A percentile compares a stretch with the other conserved stretches of the same genome.
Evolutionary conservation across 768 basidiomycete genomes (phyloP).

Genomic region (Leccinum rimulosum): DNA sequence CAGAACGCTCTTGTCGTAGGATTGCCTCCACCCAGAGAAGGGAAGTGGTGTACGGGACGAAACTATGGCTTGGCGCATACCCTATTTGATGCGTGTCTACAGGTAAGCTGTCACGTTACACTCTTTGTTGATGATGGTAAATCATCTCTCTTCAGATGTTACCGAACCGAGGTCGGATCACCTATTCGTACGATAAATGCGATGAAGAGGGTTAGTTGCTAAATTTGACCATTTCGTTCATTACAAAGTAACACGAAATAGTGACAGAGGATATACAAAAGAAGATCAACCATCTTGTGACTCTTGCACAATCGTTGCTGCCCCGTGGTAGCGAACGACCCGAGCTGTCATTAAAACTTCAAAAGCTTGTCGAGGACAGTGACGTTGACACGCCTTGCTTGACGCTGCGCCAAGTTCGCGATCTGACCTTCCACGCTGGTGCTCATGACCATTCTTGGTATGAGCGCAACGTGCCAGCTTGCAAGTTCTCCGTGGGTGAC

Average conservation of each 20-base stretch:
- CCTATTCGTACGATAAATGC: slow-evolving; percentile 23
- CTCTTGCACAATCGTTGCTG: slow-evolving; percentile 39
- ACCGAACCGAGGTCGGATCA: slow-evolving; percentile 37
- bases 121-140: neutral
- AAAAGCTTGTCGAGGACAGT: slow-evolving; percentile 34
- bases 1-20: slow-evolving; percentile 43
- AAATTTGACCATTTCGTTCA: neutral
- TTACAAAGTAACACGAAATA: slow-evolving; percentile 8
- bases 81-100: slow-evolving; percentile 35
- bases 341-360: slow-evolving; percentile 29
- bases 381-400: slow-evolving; percentile 28
- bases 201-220: slow-evolving; percentile 23
- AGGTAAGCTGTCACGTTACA: slow-evolving; percentile 23
- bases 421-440: slow-evolving; percentile 35
- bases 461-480: slow-evolving; percentile 38
- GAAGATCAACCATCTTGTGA: slow-evolving; percentile 41
- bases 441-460: slow-evolving; percentile 41
- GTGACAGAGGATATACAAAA: slow-evolving; percentile 36
- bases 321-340: slow-evolving; percentile 35
- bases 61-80: slow-evolving; percentile 46
- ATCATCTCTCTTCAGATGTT: slow-evolving; percentile 34
- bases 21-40: slow-evolving; percentile 39
- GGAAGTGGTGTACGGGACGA: slow-evolving; percentile 34
- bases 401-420: slow-evolving; percentile 38
- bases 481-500: slow-evolving; percentile 43